Percentiles rank a stretch among this genome's conserved stretches.
Conservation (phyloP, 768 basidiomycete species). For the Kwoniella mangroviensis region DNA sequence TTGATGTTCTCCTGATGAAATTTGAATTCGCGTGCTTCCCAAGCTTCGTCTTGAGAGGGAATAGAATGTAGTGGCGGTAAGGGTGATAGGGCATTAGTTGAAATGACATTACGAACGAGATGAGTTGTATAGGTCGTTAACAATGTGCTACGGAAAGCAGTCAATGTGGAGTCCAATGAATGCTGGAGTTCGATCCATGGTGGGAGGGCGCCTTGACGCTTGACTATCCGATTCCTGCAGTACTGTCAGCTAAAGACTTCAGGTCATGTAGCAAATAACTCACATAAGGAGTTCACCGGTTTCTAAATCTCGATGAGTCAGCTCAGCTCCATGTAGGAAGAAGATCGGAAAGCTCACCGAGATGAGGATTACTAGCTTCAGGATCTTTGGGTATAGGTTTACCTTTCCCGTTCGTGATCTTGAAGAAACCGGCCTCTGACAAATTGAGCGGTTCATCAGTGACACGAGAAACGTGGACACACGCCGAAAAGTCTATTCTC, state of each 20-base stretch:
- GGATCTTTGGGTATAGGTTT: constrained; percentile 61
- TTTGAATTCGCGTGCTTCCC: constrained; percentile 70
- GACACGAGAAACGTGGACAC: too few relatives aligned
- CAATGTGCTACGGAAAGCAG: constrained; percentile 69
- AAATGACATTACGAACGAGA: constrained; percentile 64
- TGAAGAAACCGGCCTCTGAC: constrained; percentile 68
- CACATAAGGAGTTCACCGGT: constrained; percentile 78
- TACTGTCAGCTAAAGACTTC: not conserved
- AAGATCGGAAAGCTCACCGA: constrained; percentile 54
- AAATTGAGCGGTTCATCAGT: too few relatives aligned
- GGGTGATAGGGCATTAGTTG: constrained; percentile 57
- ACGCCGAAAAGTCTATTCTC: not conserved
- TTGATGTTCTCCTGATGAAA: constrained; percentile 73
- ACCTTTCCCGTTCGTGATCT: constrained; percentile 71
- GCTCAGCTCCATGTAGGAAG: not conserved
- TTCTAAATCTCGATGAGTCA: constrained; percentile 44
- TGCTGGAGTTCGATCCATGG: constrained; percentile 84
- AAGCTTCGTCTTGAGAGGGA: constrained; percentile 63
- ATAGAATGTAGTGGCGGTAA: constrained; percentile 55
- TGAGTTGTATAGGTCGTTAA: constrained; percentile 76
- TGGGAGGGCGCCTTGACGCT: constrained; percentile 78
- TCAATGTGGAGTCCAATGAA: constrained; percentile 71
- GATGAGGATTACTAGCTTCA: constrained; percentile 68
- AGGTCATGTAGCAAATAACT: not conserved
- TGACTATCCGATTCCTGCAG: constrained; percentile 71